A percentile compares a stretch with the other conserved stretches of the same genome.
Conservation (phyloP, 1,284 basidiomycete genomes). For the Veloporphyrellus conicus region DNA sequence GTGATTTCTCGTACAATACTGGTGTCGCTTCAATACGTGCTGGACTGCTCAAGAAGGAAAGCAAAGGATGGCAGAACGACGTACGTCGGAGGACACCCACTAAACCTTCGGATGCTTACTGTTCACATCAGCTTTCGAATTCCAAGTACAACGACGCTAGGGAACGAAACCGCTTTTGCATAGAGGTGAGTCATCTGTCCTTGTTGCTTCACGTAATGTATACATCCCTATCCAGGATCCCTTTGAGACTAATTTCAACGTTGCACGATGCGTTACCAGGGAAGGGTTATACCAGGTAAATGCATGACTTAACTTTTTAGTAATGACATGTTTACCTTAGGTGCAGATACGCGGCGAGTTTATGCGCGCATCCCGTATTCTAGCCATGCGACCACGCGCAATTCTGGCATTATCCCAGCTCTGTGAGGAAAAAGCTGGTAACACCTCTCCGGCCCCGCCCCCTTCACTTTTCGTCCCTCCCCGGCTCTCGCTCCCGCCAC, state of each 20-base stretch:
- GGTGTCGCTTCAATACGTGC: conserved; percentile 90
- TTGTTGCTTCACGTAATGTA: conserved; percentile 8
- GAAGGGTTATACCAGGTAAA: conserved; percentile 89
- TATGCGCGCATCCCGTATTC: conserved; percentile 89
- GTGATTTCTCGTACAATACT: conserved; percentile 89
- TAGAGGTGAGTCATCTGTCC: conserved; percentile 62
- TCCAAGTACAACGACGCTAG: conserved; percentile 68
- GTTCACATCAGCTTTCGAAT: conserved; percentile 36
- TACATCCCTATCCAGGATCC: conserved; percentile 67
- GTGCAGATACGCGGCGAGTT: conserved; percentile 95
- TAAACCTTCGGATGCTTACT: conserved; percentile 2
- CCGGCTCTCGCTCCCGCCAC: conserved; percentile 58
- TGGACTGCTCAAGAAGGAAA: conserved; percentile 85
- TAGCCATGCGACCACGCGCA: conserved; percentile 74
- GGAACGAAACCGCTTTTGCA: conserved; percentile 89
- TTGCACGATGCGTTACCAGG: conserved; percentile 92
- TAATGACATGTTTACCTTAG: not conserved
- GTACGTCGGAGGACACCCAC: conserved; percentile 41
- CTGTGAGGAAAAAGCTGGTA: conserved; percentile 72
- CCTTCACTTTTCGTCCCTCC: conserved; percentile 52
- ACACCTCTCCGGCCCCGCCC: conserved; percentile 35
- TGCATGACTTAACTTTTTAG: not conserved
- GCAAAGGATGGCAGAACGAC: conserved; percentile 91
- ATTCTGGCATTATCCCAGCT: conserved; percentile 77
- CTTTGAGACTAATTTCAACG: conserved; percentile 93